phyloP scores from a whole-genome alignment of 2,329 filamentous ascomycete genomes.

The Raffaelea deltoideospora region DNA sequence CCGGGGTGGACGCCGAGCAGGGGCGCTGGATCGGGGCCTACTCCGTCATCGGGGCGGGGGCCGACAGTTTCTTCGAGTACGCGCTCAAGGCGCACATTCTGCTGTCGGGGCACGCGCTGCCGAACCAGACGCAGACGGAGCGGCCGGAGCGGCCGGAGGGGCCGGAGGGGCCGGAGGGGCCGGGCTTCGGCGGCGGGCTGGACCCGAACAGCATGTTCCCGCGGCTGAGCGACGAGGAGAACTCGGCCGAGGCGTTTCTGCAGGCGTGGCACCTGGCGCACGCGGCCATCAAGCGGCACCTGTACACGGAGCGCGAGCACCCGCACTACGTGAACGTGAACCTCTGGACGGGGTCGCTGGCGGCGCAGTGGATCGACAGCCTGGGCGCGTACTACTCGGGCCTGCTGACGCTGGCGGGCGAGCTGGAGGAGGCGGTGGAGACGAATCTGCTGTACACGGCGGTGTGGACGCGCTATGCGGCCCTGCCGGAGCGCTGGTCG shows the following conservation, averaged over 20 bases:
- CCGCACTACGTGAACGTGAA: conserved; percentile 91
- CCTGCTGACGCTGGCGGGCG: conserved; percentile 68
- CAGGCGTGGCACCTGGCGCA: conserved; percentile 75
- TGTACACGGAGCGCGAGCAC: conserved; percentile 74
- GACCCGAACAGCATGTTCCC: conserved; percentile 48
- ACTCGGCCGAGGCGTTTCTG: conserved; percentile 65
- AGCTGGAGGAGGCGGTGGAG: conserved; percentile 80
- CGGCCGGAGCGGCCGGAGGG: conserved; percentile 14
- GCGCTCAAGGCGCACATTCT: conserved; percentile 88
- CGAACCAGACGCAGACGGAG: conserved; percentile 27
- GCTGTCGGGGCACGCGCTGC: conserved; percentile 57
- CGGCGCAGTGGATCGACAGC: conserved; percentile 92
- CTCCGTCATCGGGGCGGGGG: conserved; percentile 89
- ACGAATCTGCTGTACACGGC: conserved; percentile 84
- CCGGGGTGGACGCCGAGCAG: conserved; percentile 76
- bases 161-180: conserved; percentile 5
- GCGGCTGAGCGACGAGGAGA: conserved; percentile 47
- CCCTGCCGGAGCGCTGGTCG: conserved; percentile 88
- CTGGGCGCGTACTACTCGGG: conserved; percentile 92
- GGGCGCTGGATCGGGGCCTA: conserved; percentile 80
- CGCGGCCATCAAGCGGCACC: conserved; percentile 72
- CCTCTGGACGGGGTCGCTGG: conserved; percentile 70
- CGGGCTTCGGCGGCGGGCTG: no score
- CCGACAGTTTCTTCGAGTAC: conserved; percentile 98
- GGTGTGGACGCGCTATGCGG: conserved; percentile 88